Evolutionary conservation across 768 basidiomycete genomes (phyloP).

Genomic region (Multifurca ochricompacta): DNA sequence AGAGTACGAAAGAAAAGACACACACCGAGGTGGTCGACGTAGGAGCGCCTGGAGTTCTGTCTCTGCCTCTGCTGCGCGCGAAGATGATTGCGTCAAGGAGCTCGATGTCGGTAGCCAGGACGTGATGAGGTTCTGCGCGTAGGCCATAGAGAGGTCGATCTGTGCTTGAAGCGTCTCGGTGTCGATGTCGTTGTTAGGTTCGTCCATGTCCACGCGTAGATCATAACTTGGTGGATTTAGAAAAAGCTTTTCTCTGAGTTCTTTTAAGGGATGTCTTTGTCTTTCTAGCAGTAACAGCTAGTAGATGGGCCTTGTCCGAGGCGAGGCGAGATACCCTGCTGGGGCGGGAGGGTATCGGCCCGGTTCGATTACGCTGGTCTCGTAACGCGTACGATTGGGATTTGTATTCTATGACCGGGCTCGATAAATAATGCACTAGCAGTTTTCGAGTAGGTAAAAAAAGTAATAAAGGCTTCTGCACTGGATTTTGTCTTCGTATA

Average conservation of each 20-base stretch:
- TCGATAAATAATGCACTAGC: too few relatives aligned
- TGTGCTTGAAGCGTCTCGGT: slow-evolving; percentile 69
- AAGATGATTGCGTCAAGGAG: slow-evolving; percentile 19
- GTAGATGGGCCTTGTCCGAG: too few relatives aligned
- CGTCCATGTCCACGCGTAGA: slow-evolving; percentile 22
- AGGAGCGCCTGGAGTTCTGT: slow-evolving; percentile 60
- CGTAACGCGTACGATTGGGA: too few relatives aligned
- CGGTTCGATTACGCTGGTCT: too few relatives aligned
- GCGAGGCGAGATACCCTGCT: too few relatives aligned
- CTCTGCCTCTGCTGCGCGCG: slow-evolving; percentile 22
- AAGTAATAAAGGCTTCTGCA: too few relatives aligned
- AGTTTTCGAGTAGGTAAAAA: too few relatives aligned
- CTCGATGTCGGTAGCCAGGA: slow-evolving; percentile 53
- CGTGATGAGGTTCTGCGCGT: slow-evolving; percentile 62
- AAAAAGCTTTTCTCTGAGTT: not conserved
- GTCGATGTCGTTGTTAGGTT: slow-evolving; percentile 54
- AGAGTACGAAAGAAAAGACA: not conserved
- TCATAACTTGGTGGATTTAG: slow-evolving; percentile 3
- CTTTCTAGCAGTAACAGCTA: too few relatives aligned
- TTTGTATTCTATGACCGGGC: too few relatives aligned
- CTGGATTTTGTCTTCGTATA: too few relatives aligned
- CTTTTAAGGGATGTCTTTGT: too few relatives aligned
- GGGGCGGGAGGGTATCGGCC: too few relatives aligned
- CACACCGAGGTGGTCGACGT: slow-evolving; percentile 64
- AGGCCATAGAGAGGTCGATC: slow-evolving; percentile 72